Base-by-base conservation (phyloP, 139 green algal species). In the Closterium sp. region DNA sequence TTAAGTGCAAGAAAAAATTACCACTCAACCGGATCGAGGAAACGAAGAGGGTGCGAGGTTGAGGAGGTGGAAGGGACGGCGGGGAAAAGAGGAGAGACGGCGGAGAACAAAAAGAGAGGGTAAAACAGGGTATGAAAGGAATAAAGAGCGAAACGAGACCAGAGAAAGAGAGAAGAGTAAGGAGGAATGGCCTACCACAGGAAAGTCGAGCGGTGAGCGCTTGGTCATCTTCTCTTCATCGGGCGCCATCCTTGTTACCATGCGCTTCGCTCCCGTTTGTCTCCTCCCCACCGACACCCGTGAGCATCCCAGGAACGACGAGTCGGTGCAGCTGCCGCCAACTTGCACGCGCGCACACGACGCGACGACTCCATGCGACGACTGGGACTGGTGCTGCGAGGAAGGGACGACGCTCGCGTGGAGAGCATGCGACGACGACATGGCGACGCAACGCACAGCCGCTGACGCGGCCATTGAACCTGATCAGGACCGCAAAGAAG, bases 181-280 rank as follows among this genome's bases (percentile, higher is more conserved):
- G 9, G 88, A 86, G 88, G 30, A 88, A 32, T 22, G 29, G 31
- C 90, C 85, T 38, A 93, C 90, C 34, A 86, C 90, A 29, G 90
- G 90, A n/a, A 93, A 93, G 84, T 93, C 90, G 32, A 93, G 86
- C 79, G 90, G 90, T 1, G 79, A 91, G 29, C 84, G 73, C 86
- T 91, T 91, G 11, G 90, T 93, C 90, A 93, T 93, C 90, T 93
- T 89, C 79, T 93, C 90, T 38, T 93, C 90, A 4, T 93, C 79
- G 21, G 90, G 90, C 27, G 90, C 85, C 89, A 91, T 91, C 84
- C 84, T 30, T 4, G 84, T 30, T 31, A 87, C 84, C 84, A 87
- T 73, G 13, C 50, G 50, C 50, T 73, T 73, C 50, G 50, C 9
- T 17, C 10, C 50, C 50, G 50, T 11, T 73, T 73, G 50, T 27